Conservation (phyloP, 805 yeast genomes). For the Clavispora vitiphila region DNA sequence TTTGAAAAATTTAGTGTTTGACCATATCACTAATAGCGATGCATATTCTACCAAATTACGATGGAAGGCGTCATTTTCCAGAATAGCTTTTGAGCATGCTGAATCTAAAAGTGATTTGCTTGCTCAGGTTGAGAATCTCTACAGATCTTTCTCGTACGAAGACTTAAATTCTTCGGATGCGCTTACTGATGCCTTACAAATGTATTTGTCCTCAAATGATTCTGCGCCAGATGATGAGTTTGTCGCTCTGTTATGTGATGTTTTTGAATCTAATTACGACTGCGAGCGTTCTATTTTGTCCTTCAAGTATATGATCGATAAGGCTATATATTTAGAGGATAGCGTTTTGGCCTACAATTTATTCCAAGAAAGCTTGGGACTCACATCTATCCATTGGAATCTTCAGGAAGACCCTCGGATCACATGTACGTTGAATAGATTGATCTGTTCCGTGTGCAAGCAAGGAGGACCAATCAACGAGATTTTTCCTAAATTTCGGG, state of each 20-base stretch:
- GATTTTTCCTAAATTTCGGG: constrained; percentile 29
- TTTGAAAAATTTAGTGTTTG: constrained; percentile 9
- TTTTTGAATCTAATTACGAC: constrained; percentile 7
- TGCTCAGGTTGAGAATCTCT: not conserved
- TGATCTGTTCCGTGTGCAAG: constrained; percentile 34
- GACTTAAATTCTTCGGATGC: constrained; percentile 2
- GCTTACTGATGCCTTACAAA: constrained; percentile 16
- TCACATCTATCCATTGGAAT: constrained; percentile 7
- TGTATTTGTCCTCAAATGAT: constrained; percentile 5
- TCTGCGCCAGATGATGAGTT: constrained; percentile 19
- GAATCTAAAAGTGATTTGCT: not conserved
- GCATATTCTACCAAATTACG: constrained; percentile 19
- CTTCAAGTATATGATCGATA: constrained; percentile 27
- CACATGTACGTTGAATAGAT: constrained; percentile 34
- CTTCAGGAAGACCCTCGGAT: constrained; percentile 10
- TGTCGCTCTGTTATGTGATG: constrained; percentile 11
- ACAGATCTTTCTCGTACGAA: not conserved
- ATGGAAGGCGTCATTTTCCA: constrained; percentile 13
- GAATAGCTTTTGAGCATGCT: not conserved
- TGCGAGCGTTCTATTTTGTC: constrained; percentile 18
- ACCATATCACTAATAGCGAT: constrained; percentile 17
- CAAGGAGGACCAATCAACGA: constrained; percentile 21
- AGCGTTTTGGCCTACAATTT: constrained; percentile 20
- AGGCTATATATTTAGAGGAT: constrained; percentile 18
- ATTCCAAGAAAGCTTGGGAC: constrained; percentile 28